Conservation (phyloP, 306 rosid genomes). For the Crataegus laevigata region DNA sequence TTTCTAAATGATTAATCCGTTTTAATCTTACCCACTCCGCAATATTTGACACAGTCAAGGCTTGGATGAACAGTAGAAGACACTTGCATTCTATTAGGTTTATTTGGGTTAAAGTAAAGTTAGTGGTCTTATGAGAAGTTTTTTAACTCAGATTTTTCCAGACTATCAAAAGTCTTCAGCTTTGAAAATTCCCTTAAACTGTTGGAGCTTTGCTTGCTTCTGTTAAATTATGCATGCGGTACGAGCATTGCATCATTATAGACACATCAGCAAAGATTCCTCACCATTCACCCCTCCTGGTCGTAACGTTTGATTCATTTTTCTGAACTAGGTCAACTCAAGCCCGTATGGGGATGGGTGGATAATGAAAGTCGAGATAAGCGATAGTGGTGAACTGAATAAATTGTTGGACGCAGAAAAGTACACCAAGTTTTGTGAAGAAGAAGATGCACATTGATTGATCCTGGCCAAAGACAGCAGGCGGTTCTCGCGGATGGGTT, state of each 20-base stretch:
- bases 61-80: neutral
- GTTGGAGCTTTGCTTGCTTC: neutral
- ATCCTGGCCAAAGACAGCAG: constrained; percentile 1
- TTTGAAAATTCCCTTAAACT: neutral
- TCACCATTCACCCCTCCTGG: neutral
- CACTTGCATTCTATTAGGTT: neutral
- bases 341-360: constrained; percentile 83
- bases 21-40: neutral
- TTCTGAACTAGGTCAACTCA: constrained; percentile 49
- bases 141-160: neutral
- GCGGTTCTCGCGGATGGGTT: neutral
- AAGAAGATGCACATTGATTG: constrained; percentile 79
- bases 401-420: constrained; percentile 77
- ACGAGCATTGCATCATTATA: neutral
- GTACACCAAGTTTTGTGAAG: constrained; percentile 91
- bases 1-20: neutral
- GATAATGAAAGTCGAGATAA: constrained; percentile 76
- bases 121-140: neutral
- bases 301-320: constrained; percentile 1
- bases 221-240: neutral
- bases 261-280: neutral
- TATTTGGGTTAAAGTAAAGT: neutral
- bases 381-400: constrained; percentile 45
- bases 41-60: neutral
- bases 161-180: neutral